Conservation (phyloP, 192 early-diverging fungal genomes). For the Umbelopsis ramanniana region DNA sequence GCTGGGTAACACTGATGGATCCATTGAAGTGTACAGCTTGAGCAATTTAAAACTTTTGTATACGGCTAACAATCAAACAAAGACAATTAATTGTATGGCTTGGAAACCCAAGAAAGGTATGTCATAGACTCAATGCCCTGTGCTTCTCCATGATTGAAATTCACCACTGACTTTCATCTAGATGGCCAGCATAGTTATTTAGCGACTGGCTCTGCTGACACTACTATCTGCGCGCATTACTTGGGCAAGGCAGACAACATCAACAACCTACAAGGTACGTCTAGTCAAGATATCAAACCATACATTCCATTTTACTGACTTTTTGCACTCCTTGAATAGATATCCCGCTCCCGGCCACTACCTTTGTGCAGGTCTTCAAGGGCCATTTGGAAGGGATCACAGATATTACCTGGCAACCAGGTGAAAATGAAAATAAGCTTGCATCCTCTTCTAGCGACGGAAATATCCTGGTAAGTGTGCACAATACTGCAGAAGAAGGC, state of each 20-base stretch:
- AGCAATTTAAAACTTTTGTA: conserved; percentile 48
- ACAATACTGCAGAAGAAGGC: not conserved
- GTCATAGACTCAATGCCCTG: not conserved
- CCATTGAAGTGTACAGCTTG: conserved; percentile 48
- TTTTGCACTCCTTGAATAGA: not conserved
- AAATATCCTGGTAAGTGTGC: not conserved
- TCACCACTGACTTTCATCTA: not conserved
- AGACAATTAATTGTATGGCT: not conserved
- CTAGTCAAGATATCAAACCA: not conserved
- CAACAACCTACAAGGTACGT: not conserved
- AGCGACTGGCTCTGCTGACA: conserved; percentile 8
- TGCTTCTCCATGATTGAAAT: not conserved
- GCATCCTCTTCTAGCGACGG: conserved; percentile 6
- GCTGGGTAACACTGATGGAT: conserved; percentile 48
- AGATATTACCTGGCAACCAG: not conserved
- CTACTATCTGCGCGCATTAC: not conserved
- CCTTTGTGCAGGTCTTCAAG: not conserved
- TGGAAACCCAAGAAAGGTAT: not conserved
- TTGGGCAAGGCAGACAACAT: not conserved
- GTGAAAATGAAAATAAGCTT: not conserved
- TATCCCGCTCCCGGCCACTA: conserved; percentile 1
- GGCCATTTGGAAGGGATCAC: conserved; percentile 7
- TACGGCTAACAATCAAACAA: conserved; percentile 26
- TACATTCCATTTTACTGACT: not conserved
- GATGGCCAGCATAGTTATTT: not conserved